Conservation (phyloP, 208 protist species). For the Eutreptiella sp. region DNA sequence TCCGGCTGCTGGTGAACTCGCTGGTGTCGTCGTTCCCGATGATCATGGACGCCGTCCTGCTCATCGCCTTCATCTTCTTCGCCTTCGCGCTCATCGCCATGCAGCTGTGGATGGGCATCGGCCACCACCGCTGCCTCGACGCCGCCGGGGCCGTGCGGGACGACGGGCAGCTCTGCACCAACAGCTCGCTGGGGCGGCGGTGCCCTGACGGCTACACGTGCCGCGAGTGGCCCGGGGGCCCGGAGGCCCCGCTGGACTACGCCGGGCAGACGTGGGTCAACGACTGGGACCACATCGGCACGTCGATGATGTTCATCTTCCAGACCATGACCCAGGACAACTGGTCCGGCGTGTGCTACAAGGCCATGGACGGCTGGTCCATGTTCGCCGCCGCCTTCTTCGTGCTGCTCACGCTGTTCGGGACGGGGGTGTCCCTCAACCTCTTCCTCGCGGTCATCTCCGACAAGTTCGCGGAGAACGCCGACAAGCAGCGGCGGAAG, state of each 20-base stretch:
- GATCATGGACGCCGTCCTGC: conserved; percentile 25
- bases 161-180: conserved; percentile 1
- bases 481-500: conserved; percentile 8
- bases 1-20: conserved; percentile 18
- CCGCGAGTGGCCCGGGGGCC: background rate
- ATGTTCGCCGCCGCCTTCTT: conserved; percentile 27
- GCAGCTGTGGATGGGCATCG: conserved; percentile 20
- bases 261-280: conserved; percentile 21
- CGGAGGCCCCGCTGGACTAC: conserved; percentile 1
- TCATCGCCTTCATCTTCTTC: conserved; percentile 31
- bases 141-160: background rate
- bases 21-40: conserved; percentile 23
- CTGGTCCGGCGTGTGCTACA: conserved; percentile 20
- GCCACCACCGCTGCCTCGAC: conserved; percentile 28
- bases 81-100: conserved; percentile 34
- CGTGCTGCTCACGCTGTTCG: conserved; percentile 22
- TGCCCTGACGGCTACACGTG: conserved; percentile 27
- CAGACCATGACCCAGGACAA: conserved; percentile 28
- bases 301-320: conserved; percentile 5
- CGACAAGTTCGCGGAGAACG: conserved; percentile 13
- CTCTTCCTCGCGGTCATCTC: conserved; percentile 20
- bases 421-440: conserved; percentile 17
- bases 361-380: conserved; percentile 26
- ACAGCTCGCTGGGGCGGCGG: background rate
- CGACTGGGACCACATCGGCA: conserved; percentile 13